These are phyloP conservation scores for Avena eriantha DNA, from an alignment of 176 grass and related monocot genomes.

Conservation along the genomic window DNA sequence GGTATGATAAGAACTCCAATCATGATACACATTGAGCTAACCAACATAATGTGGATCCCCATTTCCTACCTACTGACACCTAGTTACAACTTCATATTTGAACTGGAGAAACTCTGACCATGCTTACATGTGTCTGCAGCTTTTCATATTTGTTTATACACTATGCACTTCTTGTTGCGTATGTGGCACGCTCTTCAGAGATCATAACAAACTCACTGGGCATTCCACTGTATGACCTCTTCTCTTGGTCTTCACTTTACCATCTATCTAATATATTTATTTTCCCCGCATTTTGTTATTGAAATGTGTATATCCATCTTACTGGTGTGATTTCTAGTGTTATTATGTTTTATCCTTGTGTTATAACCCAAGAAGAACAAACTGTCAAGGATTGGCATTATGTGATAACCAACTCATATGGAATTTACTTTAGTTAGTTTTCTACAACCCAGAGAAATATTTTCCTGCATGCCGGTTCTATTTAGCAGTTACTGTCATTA, in stretches of 20 bases:
- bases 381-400: not conserved
- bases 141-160: slow-evolving; percentile 93
- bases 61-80: no score
- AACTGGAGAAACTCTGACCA: slow-evolving; percentile 34
- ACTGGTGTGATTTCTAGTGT: not conserved
- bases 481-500: not conserved
- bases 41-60: no score
- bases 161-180: slow-evolving; percentile 95
- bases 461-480: not conserved
- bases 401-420: not conserved
- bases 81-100: no score
- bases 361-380: not conserved
- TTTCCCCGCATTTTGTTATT: not conserved
- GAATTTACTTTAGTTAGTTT: not conserved
- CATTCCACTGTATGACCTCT: slow-evolving; percentile 77
- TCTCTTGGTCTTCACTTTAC: slow-evolving; percentile 29
- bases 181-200: slow-evolving; percentile 95
- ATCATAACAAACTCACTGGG: slow-evolving; percentile 80
- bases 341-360: not conserved
- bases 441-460: not conserved
- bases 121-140: slow-evolving; percentile 59
- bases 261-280: slow-evolving; percentile 8
- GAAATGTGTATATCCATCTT: not conserved
- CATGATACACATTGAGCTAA: no score
- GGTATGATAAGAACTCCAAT: slow-evolving; percentile 54